Conservation (phyloP, 495 filamentous ascomycete species). For the Podospora comata region DNA sequence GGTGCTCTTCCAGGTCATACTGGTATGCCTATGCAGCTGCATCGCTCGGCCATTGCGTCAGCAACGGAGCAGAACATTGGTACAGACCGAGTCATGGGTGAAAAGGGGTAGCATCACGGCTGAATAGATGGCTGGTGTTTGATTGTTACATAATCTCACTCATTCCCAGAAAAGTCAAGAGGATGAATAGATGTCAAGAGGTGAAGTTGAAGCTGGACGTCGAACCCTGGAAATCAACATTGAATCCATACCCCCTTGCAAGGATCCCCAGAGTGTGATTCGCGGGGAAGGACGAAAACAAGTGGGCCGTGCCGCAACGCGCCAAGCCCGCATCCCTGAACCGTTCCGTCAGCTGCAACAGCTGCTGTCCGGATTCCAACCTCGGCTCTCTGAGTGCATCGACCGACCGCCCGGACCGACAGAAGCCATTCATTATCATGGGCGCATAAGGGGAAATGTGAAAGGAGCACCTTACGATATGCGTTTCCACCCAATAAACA, state of each 20-base stretch:
- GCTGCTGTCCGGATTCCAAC: constrained; percentile 12
- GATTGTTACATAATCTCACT: neutral
- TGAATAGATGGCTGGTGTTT: neutral
- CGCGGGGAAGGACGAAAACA: neutral
- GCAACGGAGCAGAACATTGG: neutral
- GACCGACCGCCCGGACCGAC: constrained; percentile 10
- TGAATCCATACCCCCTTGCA: neutral
- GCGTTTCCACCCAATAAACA: constrained; percentile 2
- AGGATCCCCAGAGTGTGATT: neutral
- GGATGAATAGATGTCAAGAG: neutral
- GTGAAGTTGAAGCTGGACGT: neutral
- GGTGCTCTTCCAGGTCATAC: neutral
- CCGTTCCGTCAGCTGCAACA: constrained; percentile 2
- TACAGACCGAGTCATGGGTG: neutral
- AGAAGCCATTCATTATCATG: neutral
- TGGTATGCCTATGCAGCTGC: neutral
- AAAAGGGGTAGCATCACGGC: neutral
- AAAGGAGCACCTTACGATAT: neutral
- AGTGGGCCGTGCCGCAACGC: neutral
- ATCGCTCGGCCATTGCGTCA: constrained; percentile 5
- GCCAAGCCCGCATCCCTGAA: neutral
- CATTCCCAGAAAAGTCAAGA: neutral
- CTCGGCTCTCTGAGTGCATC: constrained; percentile 17
- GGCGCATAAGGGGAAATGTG: neutral
- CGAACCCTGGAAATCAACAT: neutral